A percentile compares a stretch with the other conserved stretches of the same genome.
Conservation (phyloP, 768 basidiomycete species). For the Fomitopsis serialis region DNA sequence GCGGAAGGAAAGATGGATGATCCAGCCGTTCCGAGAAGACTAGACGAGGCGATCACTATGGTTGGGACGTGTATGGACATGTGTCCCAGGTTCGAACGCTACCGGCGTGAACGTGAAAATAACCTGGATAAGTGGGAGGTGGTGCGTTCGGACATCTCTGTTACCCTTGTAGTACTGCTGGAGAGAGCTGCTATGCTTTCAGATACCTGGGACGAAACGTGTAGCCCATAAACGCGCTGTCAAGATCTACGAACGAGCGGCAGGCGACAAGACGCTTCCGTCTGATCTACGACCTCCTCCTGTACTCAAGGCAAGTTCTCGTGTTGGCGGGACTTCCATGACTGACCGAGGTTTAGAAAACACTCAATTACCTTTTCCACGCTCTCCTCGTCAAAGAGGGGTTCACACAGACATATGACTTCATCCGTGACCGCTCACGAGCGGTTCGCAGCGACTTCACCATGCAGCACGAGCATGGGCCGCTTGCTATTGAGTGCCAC, state of each 20-base stretch:
- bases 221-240: constrained; percentile 87
- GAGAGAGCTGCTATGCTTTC: constrained; percentile 30
- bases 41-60: constrained; percentile 90
- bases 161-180: not conserved
- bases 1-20: constrained; percentile 85
- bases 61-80: constrained; percentile 89
- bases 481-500: constrained; percentile 80
- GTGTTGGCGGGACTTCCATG: not conserved
- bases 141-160: constrained; percentile 39
- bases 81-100: constrained; percentile 93
- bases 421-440: constrained; percentile 90
- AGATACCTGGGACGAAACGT: constrained; percentile 80
- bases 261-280: constrained; percentile 87
- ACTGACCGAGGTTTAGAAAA: constrained; percentile 43
- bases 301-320: constrained; percentile 60
- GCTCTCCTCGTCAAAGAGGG: constrained; percentile 67
- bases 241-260: constrained; percentile 92
- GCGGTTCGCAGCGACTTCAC: constrained; percentile 91
- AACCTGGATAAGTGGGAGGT: constrained; percentile 84
- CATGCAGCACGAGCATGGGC: constrained; percentile 79
- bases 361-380: constrained; percentile 90
- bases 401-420: constrained; percentile 67
- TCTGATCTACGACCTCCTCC: constrained; percentile 87
- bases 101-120: constrained; percentile 84
- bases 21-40: constrained; percentile 68